Percentiles rank a stretch among this genome's conserved stretches.
Evolutionary conservation across 306 rosid genomes (phyloP).

Genomic region (Pterocarpus macrocarpus): DNA sequence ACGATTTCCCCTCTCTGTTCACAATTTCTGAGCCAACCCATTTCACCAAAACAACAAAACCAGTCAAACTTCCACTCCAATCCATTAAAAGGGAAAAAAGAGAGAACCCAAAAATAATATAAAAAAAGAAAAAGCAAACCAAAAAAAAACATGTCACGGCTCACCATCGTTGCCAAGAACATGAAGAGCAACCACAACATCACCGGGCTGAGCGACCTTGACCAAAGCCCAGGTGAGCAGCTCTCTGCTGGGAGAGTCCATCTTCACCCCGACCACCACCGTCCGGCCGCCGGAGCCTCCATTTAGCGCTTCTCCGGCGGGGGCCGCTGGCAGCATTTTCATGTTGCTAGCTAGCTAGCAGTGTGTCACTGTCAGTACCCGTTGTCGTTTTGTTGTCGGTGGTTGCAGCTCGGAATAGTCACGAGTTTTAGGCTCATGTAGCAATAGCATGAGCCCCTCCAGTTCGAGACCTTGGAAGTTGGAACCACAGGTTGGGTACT

Average conservation of each 20-base stretch:
- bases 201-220: slow-evolving; percentile 89
- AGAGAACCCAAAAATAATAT: neutral
- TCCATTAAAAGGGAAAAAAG: neutral
- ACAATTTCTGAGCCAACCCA: too few relatives aligned
- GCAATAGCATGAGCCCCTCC: too few relatives aligned
- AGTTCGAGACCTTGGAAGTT: neutral
- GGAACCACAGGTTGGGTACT: neutral
- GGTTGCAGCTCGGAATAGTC: slow-evolving; percentile 23
- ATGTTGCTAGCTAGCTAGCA: neutral
- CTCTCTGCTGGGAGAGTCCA: slow-evolving; percentile 78
- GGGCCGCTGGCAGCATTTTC: slow-evolving; percentile 57
- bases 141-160: neutral
- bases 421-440: slow-evolving; percentile 6
- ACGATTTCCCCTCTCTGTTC: too few relatives aligned
- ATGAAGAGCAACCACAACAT: slow-evolving; percentile 83
- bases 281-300: slow-evolving; percentile 52
- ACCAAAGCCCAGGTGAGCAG: slow-evolving; percentile 90
- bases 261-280: slow-evolving; percentile 81
- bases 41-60: neutral
- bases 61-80: slow-evolving; percentile 33
- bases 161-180: slow-evolving; percentile 78
- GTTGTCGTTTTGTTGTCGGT: slow-evolving; percentile 47
- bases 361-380: slow-evolving; percentile 42
- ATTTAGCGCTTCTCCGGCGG: neutral
- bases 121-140: neutral